Evolutionary conservation across 208 protist species (phyloP).

Genomic region (Strigomonas galati): DNA sequence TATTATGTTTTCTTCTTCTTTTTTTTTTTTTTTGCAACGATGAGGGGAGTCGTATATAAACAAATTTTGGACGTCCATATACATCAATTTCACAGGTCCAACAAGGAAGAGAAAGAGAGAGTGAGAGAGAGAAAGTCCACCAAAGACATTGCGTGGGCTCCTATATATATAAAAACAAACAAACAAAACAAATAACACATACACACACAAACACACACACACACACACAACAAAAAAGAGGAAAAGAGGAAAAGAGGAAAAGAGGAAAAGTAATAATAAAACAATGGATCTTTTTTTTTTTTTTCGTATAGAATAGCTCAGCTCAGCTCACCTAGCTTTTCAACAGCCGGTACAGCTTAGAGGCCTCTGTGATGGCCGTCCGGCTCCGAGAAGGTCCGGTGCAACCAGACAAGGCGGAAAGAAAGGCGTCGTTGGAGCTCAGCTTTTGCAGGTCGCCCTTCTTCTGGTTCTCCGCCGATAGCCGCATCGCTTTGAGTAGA

Average conservation of each 20-base stretch:
- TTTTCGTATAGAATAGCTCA: neutral
- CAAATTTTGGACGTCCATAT: neutral
- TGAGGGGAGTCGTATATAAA: neutral
- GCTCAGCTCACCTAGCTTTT: neutral
- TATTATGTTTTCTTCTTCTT: too few relatives aligned
- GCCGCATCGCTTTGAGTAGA: slow-evolving; percentile 44
- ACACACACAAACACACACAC: slow-evolving; percentile 13
- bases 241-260: slow-evolving; percentile 9
- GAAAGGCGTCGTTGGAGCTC: slow-evolving; percentile 6
- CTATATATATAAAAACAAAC: slow-evolving; percentile 2
- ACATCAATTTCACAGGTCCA: neutral
- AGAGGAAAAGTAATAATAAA: slow-evolving; percentile 1
- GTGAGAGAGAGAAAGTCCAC: neutral
- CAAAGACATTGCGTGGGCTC: too few relatives aligned
- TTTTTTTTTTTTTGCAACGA: neutral
- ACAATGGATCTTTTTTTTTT: slow-evolving; percentile 4
- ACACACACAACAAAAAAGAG: slow-evolving; percentile 7
- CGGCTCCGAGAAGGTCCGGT: slow-evolving; percentile 15
- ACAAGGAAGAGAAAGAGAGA: neutral
- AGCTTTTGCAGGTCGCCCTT: slow-evolving; percentile 16
- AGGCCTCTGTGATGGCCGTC: slow-evolving; percentile 3
- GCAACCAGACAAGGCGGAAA: slow-evolving; percentile 18
- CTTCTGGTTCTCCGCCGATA: slow-evolving; percentile 27
- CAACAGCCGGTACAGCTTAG: neutral
- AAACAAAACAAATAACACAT: slow-evolving; percentile 11